Conservation (phyloP, 2,329 filamentous ascomycete genomes). For the Fulvia fulva region DNA sequence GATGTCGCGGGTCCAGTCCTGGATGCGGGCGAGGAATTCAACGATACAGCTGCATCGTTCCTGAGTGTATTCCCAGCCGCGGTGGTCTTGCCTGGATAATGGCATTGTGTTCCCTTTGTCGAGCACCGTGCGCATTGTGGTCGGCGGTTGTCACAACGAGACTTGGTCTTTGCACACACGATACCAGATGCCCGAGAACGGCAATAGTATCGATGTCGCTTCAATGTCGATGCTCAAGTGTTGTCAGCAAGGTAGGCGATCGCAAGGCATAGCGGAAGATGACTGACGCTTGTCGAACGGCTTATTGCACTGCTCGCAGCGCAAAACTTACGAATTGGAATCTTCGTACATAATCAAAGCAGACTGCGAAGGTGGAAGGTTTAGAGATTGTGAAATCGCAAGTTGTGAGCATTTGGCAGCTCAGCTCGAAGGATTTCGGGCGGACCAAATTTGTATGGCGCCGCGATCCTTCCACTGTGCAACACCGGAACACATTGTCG, state of each 20-base stretch:
- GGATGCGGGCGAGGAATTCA: not conserved
- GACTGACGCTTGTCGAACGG: conserved; percentile 41
- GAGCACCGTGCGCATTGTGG: conserved; percentile 40
- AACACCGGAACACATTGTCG: conserved; percentile 29
- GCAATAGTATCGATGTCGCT: conserved; percentile 46
- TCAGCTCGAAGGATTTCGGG: not conserved
- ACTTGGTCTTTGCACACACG: conserved; percentile 37
- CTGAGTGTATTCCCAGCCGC: not conserved
- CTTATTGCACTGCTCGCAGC: conserved; percentile 40
- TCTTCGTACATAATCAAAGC: not conserved
- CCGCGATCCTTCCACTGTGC: conserved; percentile 32
- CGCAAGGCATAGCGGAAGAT: conserved; percentile 7
- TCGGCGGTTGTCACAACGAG: conserved; percentile 37
- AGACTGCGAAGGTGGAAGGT: not conserved
- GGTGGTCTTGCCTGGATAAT: conserved; percentile 30
- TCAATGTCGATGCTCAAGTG: conserved; percentile 38
- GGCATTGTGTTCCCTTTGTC: conserved; percentile 35
- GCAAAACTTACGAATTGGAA: not conserved
- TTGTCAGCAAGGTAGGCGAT: conserved; percentile 13
- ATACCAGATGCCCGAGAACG: conserved; percentile 41
- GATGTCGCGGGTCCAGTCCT: too few relatives aligned
- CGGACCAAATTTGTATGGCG: not conserved
- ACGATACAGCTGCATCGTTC: not conserved
- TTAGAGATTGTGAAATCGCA: not conserved
- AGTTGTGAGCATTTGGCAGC: not conserved